phyloP scores from a whole-genome alignment of 2,329 filamentous ascomycete species.

The Fusarium proliferatum region DNA sequence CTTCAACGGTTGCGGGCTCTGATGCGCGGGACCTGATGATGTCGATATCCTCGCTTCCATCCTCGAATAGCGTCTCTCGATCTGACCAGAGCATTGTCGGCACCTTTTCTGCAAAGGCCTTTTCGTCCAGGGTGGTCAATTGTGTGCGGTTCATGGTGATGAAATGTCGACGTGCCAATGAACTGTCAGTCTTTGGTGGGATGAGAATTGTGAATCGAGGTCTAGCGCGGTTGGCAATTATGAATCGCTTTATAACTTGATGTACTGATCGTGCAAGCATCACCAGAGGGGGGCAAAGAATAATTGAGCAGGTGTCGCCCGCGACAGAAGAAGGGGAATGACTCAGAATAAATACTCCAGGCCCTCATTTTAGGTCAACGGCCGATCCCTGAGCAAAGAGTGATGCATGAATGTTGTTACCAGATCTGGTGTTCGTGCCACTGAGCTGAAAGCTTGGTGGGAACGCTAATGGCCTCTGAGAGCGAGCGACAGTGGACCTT shows the following conservation, averaged over 20 bases:
- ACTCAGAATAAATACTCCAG: not conserved
- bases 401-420: not conserved
- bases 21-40: not conserved
- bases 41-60: not conserved
- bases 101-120: not conserved
- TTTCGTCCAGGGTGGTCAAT: not conserved
- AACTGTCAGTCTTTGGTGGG: no score
- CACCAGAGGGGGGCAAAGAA: accelerated
- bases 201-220: not conserved
- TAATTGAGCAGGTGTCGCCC: not conserved
- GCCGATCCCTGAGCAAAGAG: not conserved
- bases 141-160: not conserved
- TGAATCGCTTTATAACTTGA: not conserved
- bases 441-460: not conserved
- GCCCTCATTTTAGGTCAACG: not conserved
- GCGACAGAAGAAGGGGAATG: not conserved
- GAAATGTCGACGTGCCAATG: not conserved
- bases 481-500: not conserved
- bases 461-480: not conserved
- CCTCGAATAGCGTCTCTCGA: not conserved
- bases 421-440: not conserved
- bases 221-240: not conserved
- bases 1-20: not conserved
- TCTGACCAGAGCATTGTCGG: not conserved
- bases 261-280: not conserved